Conservation (phyloP, 805 yeast species). For the Priceomyces carsonii region DNA sequence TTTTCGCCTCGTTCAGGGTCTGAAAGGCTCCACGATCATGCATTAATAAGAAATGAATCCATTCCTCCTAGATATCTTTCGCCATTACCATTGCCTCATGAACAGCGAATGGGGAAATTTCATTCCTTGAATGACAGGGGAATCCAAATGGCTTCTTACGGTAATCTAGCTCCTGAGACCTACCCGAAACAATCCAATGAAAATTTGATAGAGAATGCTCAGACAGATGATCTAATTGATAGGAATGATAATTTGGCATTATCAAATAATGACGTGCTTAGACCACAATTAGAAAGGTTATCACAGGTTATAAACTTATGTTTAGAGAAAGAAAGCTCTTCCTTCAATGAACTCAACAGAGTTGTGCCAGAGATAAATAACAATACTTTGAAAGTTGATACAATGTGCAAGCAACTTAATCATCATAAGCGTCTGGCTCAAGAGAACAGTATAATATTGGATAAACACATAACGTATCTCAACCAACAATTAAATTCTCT, state of each 20-base stretch:
- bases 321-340: neutral
- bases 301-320: conserved; percentile 17
- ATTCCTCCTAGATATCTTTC: conserved; percentile 30
- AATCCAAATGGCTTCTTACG: no score
- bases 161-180: no score
- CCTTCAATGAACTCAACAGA: conserved; percentile 10
- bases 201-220: no score
- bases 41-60: neutral
- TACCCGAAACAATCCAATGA: no score
- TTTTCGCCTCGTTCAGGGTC: no score
- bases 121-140: no score
- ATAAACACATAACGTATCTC: conserved; percentile 29
- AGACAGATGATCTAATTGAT: conserved; percentile 24
- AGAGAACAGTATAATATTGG: conserved; percentile 34
- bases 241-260: conserved; percentile 10
- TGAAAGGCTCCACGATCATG: no score
- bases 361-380: conserved; percentile 13
- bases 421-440: conserved; percentile 38
- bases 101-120: no score
- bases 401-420: conserved; percentile 30
- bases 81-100: conserved; percentile 31
- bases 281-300: conserved; percentile 10
- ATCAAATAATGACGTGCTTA: neutral
- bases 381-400: conserved; percentile 22
- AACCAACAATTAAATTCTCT: conserved; percentile 23